These are phyloP conservation scores for Exophiala dermatitidis DNA, from an alignment of 2,329 filamentous ascomycete genomes.

Conservation along the genomic window DNA sequence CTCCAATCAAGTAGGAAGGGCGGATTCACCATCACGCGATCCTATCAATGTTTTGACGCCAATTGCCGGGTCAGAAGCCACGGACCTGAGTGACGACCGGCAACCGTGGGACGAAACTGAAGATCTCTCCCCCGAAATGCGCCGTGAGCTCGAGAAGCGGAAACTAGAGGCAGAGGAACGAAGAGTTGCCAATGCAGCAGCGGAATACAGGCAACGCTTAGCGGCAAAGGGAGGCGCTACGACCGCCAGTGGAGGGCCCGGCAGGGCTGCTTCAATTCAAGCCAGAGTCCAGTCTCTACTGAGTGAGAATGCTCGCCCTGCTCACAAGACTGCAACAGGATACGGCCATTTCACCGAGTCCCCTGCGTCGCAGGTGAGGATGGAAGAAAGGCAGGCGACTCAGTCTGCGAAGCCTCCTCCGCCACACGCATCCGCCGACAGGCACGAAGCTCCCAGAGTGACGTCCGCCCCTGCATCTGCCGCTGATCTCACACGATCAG, in stretches of 20 bases:
- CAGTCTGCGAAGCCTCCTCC: slow-evolving; percentile 20
- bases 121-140: slow-evolving; percentile 75
- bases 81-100: slow-evolving; percentile 61
- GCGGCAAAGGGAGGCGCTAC: slow-evolving; percentile 49
- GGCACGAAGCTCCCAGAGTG: slow-evolving; percentile 6
- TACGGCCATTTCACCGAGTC: slow-evolving; percentile 77
- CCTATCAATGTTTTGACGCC: slow-evolving; percentile 52
- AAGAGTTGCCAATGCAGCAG: slow-evolving; percentile 78
- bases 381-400: slow-evolving; percentile 29
- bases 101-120: slow-evolving; percentile 58
- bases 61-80: slow-evolving; percentile 68
- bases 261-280: slow-evolving; percentile 77
- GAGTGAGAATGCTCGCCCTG: slow-evolving; percentile 63
- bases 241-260: slow-evolving; percentile 40
- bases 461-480: slow-evolving; percentile 21
- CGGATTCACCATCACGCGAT: slow-evolving; percentile 41
- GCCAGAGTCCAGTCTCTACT: slow-evolving; percentile 81
- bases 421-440: neutral
- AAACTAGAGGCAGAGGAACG: slow-evolving; percentile 80
- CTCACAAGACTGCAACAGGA: slow-evolving; percentile 68
- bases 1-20: slow-evolving; percentile 35
- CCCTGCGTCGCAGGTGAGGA: slow-evolving; percentile 28
- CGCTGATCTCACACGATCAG: slow-evolving; percentile 8
- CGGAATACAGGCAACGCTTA: slow-evolving; percentile 74
- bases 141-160: slow-evolving; percentile 77